Evolutionary conservation across 129 eudicot genomes (phyloP).

Genomic region (Kitagawia praeruptora): DNA sequence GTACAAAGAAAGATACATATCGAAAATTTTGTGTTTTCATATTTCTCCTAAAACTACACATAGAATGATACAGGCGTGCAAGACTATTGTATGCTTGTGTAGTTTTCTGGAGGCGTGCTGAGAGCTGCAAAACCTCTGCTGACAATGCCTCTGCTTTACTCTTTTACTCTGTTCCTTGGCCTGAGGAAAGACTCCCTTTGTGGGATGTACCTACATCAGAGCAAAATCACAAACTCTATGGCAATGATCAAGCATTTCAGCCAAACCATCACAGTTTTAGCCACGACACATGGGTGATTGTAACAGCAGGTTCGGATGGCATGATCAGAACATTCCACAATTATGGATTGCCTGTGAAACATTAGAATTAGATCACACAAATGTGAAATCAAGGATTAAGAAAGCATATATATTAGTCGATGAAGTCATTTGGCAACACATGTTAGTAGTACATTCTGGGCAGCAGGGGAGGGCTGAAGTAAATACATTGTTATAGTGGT

Average conservation of each 20-base stretch:
- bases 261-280: neutral
- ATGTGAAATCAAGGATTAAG: neutral
- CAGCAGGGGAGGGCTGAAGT: neutral
- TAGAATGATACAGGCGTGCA: too few relatives aligned
- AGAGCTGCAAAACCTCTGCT: too few relatives aligned
- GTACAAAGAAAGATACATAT: too few relatives aligned
- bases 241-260: neutral
- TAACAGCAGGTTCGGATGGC: conserved; percentile 61
- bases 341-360: conserved; percentile 58
- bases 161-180: too few relatives aligned
- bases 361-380: conserved; percentile 16
- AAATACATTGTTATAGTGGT: neutral
- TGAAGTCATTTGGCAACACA: neutral
- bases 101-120: too few relatives aligned
- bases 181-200: conserved; percentile 60
- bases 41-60: too few relatives aligned
- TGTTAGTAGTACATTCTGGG: neutral
- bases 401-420: neutral
- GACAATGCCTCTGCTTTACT: too few relatives aligned
- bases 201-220: conserved; percentile 21
- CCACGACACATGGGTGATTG: conserved; percentile 59
- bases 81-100: too few relatives aligned
- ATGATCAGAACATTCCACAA: conserved; percentile 61
- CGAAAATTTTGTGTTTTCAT: too few relatives aligned
- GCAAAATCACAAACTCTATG: conserved; percentile 12